Conservation (phyloP, 768 basidiomycete genomes). For the Lentinula detonsa region DNA sequence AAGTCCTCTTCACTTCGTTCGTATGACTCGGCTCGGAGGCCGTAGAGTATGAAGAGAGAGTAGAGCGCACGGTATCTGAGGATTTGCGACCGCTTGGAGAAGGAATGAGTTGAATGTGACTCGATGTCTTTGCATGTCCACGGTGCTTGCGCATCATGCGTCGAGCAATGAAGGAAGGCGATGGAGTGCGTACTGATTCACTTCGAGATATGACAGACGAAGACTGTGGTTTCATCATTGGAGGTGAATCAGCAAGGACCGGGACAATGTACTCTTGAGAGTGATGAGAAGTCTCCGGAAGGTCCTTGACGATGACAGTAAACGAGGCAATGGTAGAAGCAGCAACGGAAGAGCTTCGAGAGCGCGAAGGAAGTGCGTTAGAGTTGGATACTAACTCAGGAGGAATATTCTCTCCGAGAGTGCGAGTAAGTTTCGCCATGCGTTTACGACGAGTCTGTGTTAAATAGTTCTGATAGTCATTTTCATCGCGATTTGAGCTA, state of each 20-base stretch:
- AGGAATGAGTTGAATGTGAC: background rate
- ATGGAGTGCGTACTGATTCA: background rate
- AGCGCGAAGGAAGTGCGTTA: constrained; percentile 3
- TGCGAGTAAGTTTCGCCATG: constrained; percentile 53
- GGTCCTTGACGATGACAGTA: background rate
- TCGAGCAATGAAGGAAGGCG: background rate
- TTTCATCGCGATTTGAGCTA: constrained; percentile 3
- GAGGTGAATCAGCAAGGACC: no score
- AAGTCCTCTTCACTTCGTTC: background rate
- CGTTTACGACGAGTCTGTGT: constrained; percentile 29
- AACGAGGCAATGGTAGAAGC: background rate
- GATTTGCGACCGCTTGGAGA: background rate
- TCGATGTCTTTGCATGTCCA: background rate
- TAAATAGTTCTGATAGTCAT: constrained; percentile 8
- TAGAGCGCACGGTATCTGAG: background rate
- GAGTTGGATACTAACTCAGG: constrained; percentile 41
- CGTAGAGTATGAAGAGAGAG: background rate
- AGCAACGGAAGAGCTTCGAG: background rate
- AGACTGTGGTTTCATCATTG: background rate
- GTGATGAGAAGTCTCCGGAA: background rate
- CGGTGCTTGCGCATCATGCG: background rate
- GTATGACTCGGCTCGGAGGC: background rate
- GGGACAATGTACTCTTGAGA: background rate
- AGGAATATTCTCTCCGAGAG: constrained; percentile 55
- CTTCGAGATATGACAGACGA: background rate